Evolutionary conservation across 192 early-diverging fungal species (phyloP).

Genomic region (Paraglomus occultum): DNA sequence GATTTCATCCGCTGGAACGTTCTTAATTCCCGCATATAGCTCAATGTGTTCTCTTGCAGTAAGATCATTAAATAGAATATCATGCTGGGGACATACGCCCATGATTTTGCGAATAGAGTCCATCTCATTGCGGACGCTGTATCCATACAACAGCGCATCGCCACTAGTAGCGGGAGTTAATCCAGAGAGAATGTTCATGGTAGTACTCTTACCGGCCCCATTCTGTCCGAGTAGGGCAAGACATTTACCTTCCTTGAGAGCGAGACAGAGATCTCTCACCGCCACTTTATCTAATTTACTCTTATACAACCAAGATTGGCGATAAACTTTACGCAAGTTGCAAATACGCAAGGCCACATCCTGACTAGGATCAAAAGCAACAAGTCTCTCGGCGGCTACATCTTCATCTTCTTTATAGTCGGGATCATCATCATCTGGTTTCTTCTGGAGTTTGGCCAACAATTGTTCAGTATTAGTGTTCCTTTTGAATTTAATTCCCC

Average conservation of each 20-base stretch:
- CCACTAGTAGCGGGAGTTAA: conserved; percentile 63
- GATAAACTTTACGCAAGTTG: conserved; percentile 58
- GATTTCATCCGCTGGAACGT: conserved; percentile 54
- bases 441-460: conserved; percentile 37
- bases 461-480: conserved; percentile 39
- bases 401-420: conserved; percentile 53
- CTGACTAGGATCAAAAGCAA: conserved; percentile 44
- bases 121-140: conserved; percentile 57
- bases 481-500: conserved; percentile 53
- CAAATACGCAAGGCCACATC: conserved; percentile 47
- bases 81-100: conserved; percentile 78
- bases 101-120: conserved; percentile 64
- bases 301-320: conserved; percentile 38
- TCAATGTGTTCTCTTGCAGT: conserved; percentile 72
- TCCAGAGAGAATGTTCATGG: conserved; percentile 79
- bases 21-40: conserved; percentile 75
- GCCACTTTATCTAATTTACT: conserved; percentile 49
- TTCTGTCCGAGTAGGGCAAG: conserved; percentile 71
- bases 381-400: conserved; percentile 41
- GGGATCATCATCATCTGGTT: conserved; percentile 14
- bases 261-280: conserved; percentile 50
- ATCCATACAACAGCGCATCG: conserved; percentile 66
- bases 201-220: conserved; percentile 75
- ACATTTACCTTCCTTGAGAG: conserved; percentile 53
- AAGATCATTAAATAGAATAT: conserved; percentile 73